A percentile compares a stretch with the other conserved stretches of the same genome.
Evolutionary conservation across 2,329 filamentous ascomycete species (phyloP).

Genomic region (Canariomyces notabilis): DNA sequence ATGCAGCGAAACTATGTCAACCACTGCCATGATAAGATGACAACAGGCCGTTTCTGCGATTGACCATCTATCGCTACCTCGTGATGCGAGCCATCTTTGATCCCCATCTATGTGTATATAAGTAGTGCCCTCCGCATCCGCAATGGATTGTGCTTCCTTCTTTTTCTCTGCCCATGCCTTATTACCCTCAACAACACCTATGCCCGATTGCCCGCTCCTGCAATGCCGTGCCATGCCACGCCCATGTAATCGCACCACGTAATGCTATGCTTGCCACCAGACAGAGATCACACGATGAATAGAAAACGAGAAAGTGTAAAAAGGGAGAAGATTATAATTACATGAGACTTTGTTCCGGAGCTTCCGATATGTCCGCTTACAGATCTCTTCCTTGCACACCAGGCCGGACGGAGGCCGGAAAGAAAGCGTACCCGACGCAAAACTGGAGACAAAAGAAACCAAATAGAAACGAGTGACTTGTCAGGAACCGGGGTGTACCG

Average conservation of each 20-base stretch:
- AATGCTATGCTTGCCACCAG: conserved; percentile 2
- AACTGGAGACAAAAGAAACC: background rate
- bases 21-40: too few relatives aligned
- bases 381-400: background rate
- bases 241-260: conserved; percentile 1
- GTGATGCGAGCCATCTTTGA: too few relatives aligned
- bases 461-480: background rate
- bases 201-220: conserved; percentile 1
- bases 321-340: conserved; percentile 8
- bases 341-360: background rate
- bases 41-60: too few relatives aligned
- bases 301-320: background rate
- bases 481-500: background rate
- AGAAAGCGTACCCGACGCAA: conserved; percentile 11
- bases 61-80: too few relatives aligned
- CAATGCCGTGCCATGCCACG: conserved; percentile 13
- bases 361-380: background rate
- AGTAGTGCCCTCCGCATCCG: background rate
- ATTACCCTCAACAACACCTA: background rate
- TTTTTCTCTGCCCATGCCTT: background rate
- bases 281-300: background rate
- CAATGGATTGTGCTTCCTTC: background rate
- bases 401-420: background rate
- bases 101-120: background rate
- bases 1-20: too few relatives aligned